Conservation (phyloP, 345 rosid genomes). For the Gossypioides kirkii region DNA sequence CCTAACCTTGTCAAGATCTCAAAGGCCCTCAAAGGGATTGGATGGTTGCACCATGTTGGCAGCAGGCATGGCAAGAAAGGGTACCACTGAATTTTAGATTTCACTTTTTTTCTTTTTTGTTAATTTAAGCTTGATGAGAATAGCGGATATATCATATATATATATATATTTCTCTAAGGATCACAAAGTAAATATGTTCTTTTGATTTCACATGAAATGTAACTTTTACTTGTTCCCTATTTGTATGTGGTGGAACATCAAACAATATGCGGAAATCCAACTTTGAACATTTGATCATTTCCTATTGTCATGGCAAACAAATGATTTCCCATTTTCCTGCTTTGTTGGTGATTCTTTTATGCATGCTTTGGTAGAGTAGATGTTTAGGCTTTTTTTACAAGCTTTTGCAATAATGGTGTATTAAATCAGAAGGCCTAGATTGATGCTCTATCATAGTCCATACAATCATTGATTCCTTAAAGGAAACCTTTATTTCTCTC, state of each 20-base stretch:
- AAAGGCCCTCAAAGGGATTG: slow-evolving; percentile 71
- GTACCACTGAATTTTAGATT: slow-evolving; percentile 11
- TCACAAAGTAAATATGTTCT: slow-evolving; percentile 26
- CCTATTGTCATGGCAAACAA: not conserved
- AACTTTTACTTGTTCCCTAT: not conserved
- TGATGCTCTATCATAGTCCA: not conserved
- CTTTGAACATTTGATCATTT: not conserved
- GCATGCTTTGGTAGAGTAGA: not conserved
- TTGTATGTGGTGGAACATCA: not conserved
- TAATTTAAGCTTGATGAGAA: slow-evolving; percentile 8
- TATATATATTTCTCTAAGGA: slow-evolving; percentile 9
- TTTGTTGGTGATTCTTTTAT: slow-evolving; percentile 1
- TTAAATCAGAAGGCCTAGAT: not conserved
- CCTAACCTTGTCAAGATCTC: slow-evolving; percentile 69
- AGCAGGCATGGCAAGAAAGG: slow-evolving; percentile 50
- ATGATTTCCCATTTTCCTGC: not conserved
- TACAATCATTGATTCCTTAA: not conserved
- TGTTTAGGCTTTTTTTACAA: not conserved
- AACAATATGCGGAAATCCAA: not conserved
- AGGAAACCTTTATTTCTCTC: not conserved
- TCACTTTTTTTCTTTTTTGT: not conserved
- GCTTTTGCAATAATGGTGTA: not conserved
- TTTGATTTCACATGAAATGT: slow-evolving; percentile 5
- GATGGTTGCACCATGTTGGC: slow-evolving; percentile 58
- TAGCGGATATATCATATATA: not conserved